These are phyloP conservation scores for Aspergillus fumigatus DNA, from an alignment of 2,329 filamentous ascomycete species.

Conservation along the genomic window DNA sequence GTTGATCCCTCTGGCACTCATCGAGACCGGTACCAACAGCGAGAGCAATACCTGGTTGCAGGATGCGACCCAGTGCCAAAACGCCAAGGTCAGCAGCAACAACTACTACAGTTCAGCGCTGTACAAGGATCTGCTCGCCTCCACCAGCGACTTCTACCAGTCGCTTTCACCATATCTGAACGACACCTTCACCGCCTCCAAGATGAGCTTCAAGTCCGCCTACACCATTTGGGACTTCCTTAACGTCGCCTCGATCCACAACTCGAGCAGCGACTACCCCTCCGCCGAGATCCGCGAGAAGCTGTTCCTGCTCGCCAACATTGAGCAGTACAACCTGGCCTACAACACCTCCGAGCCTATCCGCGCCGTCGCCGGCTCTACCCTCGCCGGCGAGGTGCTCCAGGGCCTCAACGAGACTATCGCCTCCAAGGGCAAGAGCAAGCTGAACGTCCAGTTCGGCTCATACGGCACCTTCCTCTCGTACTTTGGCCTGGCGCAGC, in stretches of 20 bases:
- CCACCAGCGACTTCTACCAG: conserved; percentile 52
- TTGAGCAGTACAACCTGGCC: conserved; percentile 76
- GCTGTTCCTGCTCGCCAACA: conserved; percentile 69
- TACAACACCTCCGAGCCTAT: conserved; percentile 61
- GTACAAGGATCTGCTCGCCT: conserved; percentile 46
- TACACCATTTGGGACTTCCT: conserved; percentile 63
- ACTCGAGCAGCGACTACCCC: conserved; percentile 54
- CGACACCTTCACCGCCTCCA: conserved; percentile 43
- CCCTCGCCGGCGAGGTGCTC: conserved; percentile 61
- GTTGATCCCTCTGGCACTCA: conserved; percentile 67
- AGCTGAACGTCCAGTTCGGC: conserved; percentile 55
- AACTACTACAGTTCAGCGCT: conserved; percentile 51
- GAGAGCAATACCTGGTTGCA: conserved; percentile 57
- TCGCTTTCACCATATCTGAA: conserved; percentile 51
- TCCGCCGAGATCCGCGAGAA: conserved; percentile 56
- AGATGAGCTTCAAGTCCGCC: conserved; percentile 58
- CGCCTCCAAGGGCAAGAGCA: conserved; percentile 31
- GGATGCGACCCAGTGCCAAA: conserved; percentile 51
- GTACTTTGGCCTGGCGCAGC: conserved; percentile 57
- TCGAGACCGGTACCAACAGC: conserved; percentile 56
- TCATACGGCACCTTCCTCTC: conserved; percentile 58
- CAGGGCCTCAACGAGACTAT: conserved; percentile 42
- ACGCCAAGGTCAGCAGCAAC: conserved; percentile 55
- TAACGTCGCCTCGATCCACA: conserved; percentile 61
- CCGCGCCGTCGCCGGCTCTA: conserved; percentile 53